Evolutionary conservation across 306 rosid genomes (phyloP), one percentile per base, ranked within the genome.

Genomic region (Canavalia gladiata): DNA sequence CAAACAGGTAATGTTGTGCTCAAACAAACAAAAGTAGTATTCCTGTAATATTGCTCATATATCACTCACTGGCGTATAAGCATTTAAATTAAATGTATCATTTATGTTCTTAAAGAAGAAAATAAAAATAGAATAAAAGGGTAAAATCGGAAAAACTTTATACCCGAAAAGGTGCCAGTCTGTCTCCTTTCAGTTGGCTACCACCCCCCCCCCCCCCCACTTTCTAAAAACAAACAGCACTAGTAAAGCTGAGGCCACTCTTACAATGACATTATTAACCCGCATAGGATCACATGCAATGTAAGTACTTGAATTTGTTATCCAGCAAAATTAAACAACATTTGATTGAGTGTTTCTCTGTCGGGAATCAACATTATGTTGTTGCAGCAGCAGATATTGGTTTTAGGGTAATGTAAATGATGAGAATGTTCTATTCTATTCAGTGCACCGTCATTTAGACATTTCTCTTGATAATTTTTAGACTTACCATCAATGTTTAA

Each of bases 401-500:
- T 51, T 51, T 13, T 30, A 58, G 66, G 42, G 42, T 59, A 51
- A 59, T 33, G 12, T 13, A 59, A 59, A 59, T 33, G 42, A 58
- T 59, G 66, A 59, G 28, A 37, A 12, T n/a, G 8, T 57, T 57
- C 49, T 13, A 35, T 13, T 13, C 5, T 64, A 35, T 64, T n/a
- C 4, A 3, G 34, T 35, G 49, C 76, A 71, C 18, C 49, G 8
- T 71, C 76, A 71, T 71, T 68, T 46, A 50, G 47, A 51, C 63
- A 35, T 51, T 54, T 13, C 9, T 18, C 50, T 7, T 18, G 51
- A 4, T 39, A 72, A 72, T 25, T 25, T 57, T 29, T 2, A 11
- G 25, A 9, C 67, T 33, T 60, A 60, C 33, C 30, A 34, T 60
- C 25, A 4, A 33, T 60, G n/a, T 9, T 59, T 60, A 49, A 46